phyloP scores from a whole-genome alignment of 805 yeast species.

The Kuraishia capsulata region DNA sequence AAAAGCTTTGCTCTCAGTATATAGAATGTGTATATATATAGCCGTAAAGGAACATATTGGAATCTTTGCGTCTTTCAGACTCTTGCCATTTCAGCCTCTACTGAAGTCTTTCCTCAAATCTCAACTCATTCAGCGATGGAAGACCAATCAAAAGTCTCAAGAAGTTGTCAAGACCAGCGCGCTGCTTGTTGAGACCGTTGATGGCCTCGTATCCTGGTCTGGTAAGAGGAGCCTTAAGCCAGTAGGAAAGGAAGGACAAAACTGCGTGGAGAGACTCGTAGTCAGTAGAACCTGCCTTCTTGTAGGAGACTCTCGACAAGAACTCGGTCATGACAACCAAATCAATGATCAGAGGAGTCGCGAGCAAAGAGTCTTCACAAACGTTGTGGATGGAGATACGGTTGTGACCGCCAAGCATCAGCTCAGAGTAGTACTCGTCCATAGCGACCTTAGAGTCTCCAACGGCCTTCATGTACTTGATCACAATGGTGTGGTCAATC shows the following conservation, averaged over 20 bases:
- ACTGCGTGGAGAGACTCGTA: conserved; percentile 75
- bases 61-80: too few relatives aligned
- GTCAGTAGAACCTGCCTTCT: conserved; percentile 36
- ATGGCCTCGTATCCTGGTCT: conserved; percentile 86
- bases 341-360: conserved; percentile 91
- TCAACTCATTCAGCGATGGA: conserved; percentile 82
- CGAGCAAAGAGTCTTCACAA: conserved; percentile 91
- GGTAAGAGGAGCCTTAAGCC: conserved; percentile 95
- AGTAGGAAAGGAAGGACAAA: conserved; percentile 78
- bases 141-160: conserved; percentile 84
- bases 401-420: conserved; percentile 97
- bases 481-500: conserved; percentile 91
- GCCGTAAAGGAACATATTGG: too few relatives aligned
- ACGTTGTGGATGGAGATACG: conserved; percentile 90
- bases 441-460: conserved; percentile 96
- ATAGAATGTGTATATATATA: neutral
- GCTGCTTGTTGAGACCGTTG: conserved; percentile 91
- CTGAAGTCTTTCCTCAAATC: conserved; percentile 83
- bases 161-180: conserved; percentile 85
- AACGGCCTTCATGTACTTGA: conserved; percentile 88
- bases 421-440: conserved; percentile 96
- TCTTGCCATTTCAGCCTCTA: too few relatives aligned
- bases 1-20: too few relatives aligned
- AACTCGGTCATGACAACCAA: conserved; percentile 86
- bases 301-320: conserved; percentile 77